A percentile compares a stretch with the other conserved stretches of the same genome.
These are phyloP conservation scores for Apocynum venetum DNA, from an alignment of 257 asterid genomes.

Conservation along the genomic window DNA sequence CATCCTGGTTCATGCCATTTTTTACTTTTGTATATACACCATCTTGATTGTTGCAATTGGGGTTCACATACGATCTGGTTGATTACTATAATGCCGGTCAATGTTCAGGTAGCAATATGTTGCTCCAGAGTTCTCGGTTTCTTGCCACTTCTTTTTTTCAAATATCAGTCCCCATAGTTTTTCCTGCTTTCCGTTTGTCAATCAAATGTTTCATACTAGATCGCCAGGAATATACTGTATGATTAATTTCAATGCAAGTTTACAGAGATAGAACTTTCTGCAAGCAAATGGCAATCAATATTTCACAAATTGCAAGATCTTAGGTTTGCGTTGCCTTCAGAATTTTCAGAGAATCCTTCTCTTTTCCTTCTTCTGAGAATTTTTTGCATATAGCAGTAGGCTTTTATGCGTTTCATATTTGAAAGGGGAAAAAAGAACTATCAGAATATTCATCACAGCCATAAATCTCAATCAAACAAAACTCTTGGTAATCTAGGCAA, in stretches of 20 bases:
- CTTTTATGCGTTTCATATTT: not conserved
- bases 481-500: not conserved
- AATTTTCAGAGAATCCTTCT: not conserved
- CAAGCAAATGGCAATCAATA: not conserved
- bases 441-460: not conserved
- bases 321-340: not conserved
- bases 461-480: not conserved
- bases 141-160: not conserved
- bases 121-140: not conserved
- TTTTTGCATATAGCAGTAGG: not conserved
- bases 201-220: slow-evolving; percentile 1
- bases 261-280: not conserved
- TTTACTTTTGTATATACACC: slow-evolving; percentile 81
- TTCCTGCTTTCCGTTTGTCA: not conserved
- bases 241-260: not conserved
- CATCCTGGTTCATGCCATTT: slow-evolving; percentile 67
- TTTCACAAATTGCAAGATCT: too few relatives aligned
- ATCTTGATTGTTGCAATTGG: slow-evolving; percentile 79
- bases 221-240: not conserved
- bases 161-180: not conserved
- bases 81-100: not conserved
- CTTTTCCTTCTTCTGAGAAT: not conserved
- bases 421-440: not conserved
- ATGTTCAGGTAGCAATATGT: not conserved
- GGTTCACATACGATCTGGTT: slow-evolving; percentile 62